phyloP scores from a whole-genome alignment of 2,329 filamentous ascomycete species.

The Ophidiomyces ophidiicola region DNA sequence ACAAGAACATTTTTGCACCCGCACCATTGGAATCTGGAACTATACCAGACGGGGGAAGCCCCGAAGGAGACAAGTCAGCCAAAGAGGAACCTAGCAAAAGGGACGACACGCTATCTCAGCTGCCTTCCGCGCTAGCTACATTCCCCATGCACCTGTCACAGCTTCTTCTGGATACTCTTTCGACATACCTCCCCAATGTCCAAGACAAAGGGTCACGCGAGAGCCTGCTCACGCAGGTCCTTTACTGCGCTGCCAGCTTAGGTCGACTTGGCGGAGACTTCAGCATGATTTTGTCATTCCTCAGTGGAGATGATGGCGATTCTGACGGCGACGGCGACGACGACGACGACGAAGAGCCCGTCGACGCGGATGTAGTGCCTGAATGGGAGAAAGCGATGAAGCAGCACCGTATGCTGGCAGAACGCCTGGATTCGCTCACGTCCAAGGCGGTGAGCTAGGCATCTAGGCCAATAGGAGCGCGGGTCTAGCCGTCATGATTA shows the following conservation, averaged over 20 bases:
- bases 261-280: conserved; percentile 88
- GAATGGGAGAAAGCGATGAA: conserved; percentile 84
- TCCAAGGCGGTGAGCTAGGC: too few relatives aligned
- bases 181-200: conserved; percentile 66
- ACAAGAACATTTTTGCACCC: conserved; percentile 72
- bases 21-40: conserved; percentile 34
- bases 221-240: conserved; percentile 77
- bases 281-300: conserved; percentile 64
- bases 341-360: conserved; percentile 32
- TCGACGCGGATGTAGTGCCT: conserved; percentile 33
- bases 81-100: not conserved
- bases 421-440: conserved; percentile 42
- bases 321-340: conserved; percentile 31
- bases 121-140: conserved; percentile 66
- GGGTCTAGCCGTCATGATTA: too few relatives aligned
- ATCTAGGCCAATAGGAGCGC: too few relatives aligned
- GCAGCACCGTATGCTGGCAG: conserved; percentile 73
- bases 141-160: conserved; percentile 76
- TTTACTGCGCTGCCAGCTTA: conserved; percentile 86
- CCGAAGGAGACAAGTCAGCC: not conserved
- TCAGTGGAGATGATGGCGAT: conserved; percentile 29
- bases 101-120: conserved; percentile 33
- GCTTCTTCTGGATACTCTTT: conserved; percentile 65
- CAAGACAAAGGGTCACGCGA: conserved; percentile 69
- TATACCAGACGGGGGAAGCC: too few relatives aligned